Evolutionary conservation across 2,329 filamentous ascomycete species (phyloP).

Genomic region (Davidsoniella virescens): DNA sequence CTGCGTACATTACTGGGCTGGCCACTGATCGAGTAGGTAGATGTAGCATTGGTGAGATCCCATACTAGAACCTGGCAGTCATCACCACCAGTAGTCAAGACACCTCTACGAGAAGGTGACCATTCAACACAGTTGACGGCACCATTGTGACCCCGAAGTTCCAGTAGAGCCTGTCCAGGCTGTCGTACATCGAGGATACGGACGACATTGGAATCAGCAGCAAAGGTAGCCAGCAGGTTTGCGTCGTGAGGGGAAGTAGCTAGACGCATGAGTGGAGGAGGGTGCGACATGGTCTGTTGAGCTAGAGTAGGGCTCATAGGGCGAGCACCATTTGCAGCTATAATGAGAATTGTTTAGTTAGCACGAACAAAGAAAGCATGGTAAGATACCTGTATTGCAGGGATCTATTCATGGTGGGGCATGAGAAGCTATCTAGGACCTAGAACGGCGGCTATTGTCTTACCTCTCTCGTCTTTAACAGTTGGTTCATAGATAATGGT

Average conservation of each 20-base stretch:
- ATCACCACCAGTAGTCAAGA: slow-evolving; percentile 80
- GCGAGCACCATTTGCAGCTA: slow-evolving; percentile 41
- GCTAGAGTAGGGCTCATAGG: slow-evolving; percentile 55
- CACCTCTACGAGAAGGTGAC: slow-evolving; percentile 74
- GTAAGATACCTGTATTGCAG: background rate
- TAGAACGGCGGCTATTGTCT: background rate
- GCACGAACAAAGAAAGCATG: background rate
- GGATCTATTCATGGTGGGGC: background rate
- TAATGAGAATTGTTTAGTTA: background rate
- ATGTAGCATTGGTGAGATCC: slow-evolving; percentile 63
- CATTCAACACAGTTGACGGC: slow-evolving; percentile 89
- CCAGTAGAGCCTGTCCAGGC: slow-evolving; percentile 84
- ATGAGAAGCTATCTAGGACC: slow-evolving; percentile 16
- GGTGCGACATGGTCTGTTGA: slow-evolving; percentile 61
- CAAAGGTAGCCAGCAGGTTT: slow-evolving; percentile 92
- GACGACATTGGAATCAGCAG: slow-evolving; percentile 79
- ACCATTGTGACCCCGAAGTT: slow-evolving; percentile 76
- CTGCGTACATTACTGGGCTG: slow-evolving; percentile 42
- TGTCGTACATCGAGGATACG: slow-evolving; percentile 93
- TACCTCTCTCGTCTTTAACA: slow-evolving; percentile 64
- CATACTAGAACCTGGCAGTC: slow-evolving; percentile 85
- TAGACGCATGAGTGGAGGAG: slow-evolving; percentile 61
- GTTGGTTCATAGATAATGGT: slow-evolving; percentile 98
- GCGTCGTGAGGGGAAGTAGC: slow-evolving; percentile 90
- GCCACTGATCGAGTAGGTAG: slow-evolving; percentile 33